phyloP scores from a whole-genome alignment of 2,329 filamentous ascomycete genomes.

The Fusarium annulatum region DNA sequence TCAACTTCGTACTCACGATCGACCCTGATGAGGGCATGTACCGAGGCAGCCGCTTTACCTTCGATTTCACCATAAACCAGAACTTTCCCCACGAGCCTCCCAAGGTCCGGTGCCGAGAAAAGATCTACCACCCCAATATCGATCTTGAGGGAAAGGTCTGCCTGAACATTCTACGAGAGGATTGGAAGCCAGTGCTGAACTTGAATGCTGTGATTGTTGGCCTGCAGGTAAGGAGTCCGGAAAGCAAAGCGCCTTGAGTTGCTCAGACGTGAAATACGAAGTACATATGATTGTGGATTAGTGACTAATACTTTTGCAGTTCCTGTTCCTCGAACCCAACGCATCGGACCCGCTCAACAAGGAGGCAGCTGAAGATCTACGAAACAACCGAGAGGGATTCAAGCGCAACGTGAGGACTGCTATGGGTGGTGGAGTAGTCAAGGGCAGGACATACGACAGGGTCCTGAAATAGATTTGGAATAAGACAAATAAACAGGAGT shows the following conservation, averaged over 20 bases:
- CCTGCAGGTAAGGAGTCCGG: conserved; percentile 70
- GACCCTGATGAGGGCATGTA: conserved; percentile 90
- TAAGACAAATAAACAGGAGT: conserved; percentile 9
- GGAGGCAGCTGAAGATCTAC: conserved; percentile 93
- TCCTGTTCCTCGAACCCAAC: conserved; percentile 97
- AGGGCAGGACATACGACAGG: conserved; percentile 78
- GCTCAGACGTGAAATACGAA: background rate
- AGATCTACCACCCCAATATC: conserved; percentile 99
- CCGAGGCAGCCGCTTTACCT: conserved; percentile 86
- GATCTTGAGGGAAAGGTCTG: conserved; percentile 98
- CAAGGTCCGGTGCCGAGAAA: conserved; percentile 96
- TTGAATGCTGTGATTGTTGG: conserved; percentile 97
- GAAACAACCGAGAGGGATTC: conserved; percentile 86
- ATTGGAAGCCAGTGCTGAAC: conserved; percentile 99
- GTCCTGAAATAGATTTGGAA: conserved; percentile 70
- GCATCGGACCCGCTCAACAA: conserved; percentile 98
- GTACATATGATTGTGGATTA: background rate
- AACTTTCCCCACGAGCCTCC: conserved; percentile 98
- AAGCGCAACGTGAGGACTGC: conserved; percentile 88
- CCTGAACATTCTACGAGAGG: conserved; percentile 94
- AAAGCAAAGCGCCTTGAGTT: background rate
- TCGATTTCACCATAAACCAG: conserved; percentile 91
- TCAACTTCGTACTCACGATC: conserved; percentile 85
- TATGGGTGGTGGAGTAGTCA: conserved; percentile 84
- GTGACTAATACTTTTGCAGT: conserved; percentile 63